phyloP scores from a whole-genome alignment of 1,284 basidiomycete species.

The Polyporus tsugae region DNA sequence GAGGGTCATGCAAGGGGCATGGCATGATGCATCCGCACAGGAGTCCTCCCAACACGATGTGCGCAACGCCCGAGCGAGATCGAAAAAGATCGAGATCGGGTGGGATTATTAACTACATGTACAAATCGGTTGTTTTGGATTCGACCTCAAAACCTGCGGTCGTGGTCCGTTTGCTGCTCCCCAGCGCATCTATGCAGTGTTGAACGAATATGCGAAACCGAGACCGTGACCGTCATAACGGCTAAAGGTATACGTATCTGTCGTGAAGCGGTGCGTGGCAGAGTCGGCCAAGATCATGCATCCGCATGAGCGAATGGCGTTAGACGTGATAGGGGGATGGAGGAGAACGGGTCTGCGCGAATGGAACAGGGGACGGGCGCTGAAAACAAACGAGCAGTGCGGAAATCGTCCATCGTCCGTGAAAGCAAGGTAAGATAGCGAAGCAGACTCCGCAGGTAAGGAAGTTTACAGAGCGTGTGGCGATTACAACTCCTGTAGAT shows the following conservation, averaged over 20 bases:
- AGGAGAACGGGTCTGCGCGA: not conserved
- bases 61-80: not conserved
- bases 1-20: too few relatives aligned
- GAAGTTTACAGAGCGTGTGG: not conserved
- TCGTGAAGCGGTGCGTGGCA: not conserved
- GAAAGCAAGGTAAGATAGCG: slow-evolving; percentile 12
- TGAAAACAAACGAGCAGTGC: slow-evolving; percentile 2
- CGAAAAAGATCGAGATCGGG: not conserved
- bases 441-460: slow-evolving; percentile 6
- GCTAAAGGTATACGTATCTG: slow-evolving; percentile 3
- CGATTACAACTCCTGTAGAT: slow-evolving; percentile 26
- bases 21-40: too few relatives aligned
- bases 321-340: not conserved
- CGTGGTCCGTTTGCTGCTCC: slow-evolving; percentile 19
- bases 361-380: slow-evolving; percentile 19
- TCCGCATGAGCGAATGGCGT: not conserved
- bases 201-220: slow-evolving; percentile 4
- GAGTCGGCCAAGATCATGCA: not conserved
- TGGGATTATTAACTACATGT: slow-evolving; percentile 15
- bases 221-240: not conserved
- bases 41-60: not conserved
- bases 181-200: slow-evolving; percentile 13
- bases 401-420: slow-evolving; percentile 23
- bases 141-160: slow-evolving; percentile 9
- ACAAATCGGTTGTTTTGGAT: slow-evolving; percentile 15